These are phyloP conservation scores for Globisporangium heterothallicum DNA, from an alignment of 352 stramenopile genomes.

Conservation along the genomic window DNA sequence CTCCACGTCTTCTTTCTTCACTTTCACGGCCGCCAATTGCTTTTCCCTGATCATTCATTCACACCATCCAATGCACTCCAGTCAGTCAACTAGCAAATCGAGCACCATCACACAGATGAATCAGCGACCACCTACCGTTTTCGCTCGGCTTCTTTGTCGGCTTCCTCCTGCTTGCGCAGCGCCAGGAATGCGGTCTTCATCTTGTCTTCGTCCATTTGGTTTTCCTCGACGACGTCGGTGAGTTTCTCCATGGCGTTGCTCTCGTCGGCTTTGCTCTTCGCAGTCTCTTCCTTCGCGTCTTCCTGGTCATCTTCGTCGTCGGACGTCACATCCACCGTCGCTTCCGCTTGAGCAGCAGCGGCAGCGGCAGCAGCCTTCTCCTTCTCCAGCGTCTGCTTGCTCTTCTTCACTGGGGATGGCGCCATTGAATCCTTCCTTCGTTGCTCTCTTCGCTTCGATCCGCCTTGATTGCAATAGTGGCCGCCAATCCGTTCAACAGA, in stretches of 20 bases:
- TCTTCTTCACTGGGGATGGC: conserved; percentile 35
- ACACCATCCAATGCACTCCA: not conserved
- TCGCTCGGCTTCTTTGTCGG: conserved; percentile 74
- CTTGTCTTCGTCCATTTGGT: conserved; percentile 87
- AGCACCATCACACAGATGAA: not conserved
- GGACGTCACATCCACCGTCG: conserved; percentile 25
- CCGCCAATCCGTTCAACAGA: not conserved
- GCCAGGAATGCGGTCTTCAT: conserved; percentile 79
- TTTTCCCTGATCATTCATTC: conserved; percentile 39
- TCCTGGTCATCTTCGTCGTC: conserved; percentile 55
- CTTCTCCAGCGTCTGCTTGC: conserved; percentile 13
- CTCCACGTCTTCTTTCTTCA: conserved; percentile 77
- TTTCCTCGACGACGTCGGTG: conserved; percentile 81
- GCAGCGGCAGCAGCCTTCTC: conserved; percentile 10
- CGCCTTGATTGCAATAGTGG: conserved; percentile 1
- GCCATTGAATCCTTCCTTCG: conserved; percentile 21
- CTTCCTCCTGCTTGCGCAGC: conserved; percentile 75
- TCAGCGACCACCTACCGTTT: conserved; percentile 28
- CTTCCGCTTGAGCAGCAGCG: not conserved
- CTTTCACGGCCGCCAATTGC: conserved; percentile 72
- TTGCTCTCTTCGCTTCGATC: conserved; percentile 3
- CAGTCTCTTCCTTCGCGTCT: conserved; percentile 32
- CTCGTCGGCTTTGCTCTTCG: conserved; percentile 81
- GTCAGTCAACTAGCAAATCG: not conserved
- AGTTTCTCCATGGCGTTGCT: conserved; percentile 81